phyloP scores from a whole-genome alignment of 2,329 filamentous ascomycete species.

The Nemania bipapillata region DNA sequence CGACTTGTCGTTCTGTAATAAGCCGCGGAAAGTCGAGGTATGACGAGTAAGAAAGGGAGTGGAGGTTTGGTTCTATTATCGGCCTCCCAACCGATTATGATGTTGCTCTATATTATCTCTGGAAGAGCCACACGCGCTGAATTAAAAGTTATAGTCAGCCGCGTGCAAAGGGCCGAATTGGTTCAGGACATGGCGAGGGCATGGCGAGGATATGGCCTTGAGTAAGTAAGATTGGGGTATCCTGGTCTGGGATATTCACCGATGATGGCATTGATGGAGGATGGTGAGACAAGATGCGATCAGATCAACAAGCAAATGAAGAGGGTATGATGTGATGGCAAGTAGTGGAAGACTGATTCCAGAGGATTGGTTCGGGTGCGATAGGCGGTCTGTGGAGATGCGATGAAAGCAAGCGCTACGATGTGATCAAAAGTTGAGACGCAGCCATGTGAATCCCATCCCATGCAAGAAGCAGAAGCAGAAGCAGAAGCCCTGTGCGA shows the following conservation, averaged over 20 bases:
- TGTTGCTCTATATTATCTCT: constrained; percentile 19
- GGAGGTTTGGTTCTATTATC: constrained; percentile 19
- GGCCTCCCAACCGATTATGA: constrained; percentile 2
- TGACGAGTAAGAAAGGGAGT: constrained; percentile 8
- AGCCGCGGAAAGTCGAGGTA: constrained; percentile 2
- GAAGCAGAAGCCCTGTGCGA: constrained; percentile 29
- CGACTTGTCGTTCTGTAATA: constrained; percentile 22
- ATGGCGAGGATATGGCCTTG: constrained; percentile 14
- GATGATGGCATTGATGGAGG: constrained; percentile 35
- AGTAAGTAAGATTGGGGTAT: constrained; percentile 32
- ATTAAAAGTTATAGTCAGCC: constrained; percentile 29
- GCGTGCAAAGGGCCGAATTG: constrained; percentile 38
- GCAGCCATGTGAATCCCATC: constrained; percentile 36
- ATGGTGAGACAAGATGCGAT: constrained; percentile 34
- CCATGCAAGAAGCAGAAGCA: constrained; percentile 16
- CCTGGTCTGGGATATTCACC: constrained; percentile 32
- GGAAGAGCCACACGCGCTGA: constrained; percentile 11
- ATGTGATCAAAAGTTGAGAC: constrained; percentile 35
- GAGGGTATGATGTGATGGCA: constrained; percentile 38
- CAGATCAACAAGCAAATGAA: constrained; percentile 36
- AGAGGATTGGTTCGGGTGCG: constrained; percentile 42
- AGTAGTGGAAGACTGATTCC: constrained; percentile 35
- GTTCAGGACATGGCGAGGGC: constrained; percentile 8
- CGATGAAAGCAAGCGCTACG: constrained; percentile 31
- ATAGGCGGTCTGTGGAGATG: constrained; percentile 39